Conservation (phyloP, 2,329 filamentous ascomycete genomes). For the Penicillium crustosum region DNA sequence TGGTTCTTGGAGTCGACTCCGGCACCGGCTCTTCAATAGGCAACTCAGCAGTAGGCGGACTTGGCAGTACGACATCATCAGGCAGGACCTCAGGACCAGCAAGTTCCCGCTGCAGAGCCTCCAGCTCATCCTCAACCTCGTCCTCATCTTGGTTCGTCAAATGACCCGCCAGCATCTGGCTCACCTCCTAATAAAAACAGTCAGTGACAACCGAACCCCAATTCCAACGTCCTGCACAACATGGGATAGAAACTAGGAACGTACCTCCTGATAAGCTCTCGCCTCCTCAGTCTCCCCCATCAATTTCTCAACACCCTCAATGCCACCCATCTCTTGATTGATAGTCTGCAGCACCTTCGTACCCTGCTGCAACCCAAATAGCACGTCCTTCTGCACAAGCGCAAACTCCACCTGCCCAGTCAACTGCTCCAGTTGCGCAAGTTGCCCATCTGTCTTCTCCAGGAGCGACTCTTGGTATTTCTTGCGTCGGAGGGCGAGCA, state of each 20-base stretch:
- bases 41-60: conserved; percentile 19
- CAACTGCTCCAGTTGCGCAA: conserved; percentile 89
- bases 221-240: neutral
- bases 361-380: conserved; percentile 89
- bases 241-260: conserved; percentile 22
- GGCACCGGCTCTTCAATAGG: conserved; percentile 26
- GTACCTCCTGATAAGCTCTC: conserved; percentile 82
- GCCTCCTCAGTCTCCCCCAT: conserved; percentile 92
- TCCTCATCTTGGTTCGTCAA: conserved; percentile 96
- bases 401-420: conserved; percentile 92
- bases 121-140: conserved; percentile 94
- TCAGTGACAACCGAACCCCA: conserved; percentile 8
- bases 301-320: conserved; percentile 91
- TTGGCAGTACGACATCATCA: conserved; percentile 36
- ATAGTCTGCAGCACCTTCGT: conserved; percentile 88
- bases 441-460: conserved; percentile 83
- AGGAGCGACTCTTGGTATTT: conserved; percentile 95
- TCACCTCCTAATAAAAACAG: conserved; percentile 71
- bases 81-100: conserved; percentile 38
- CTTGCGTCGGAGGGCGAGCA: conserved; percentile 86
- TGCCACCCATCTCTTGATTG: conserved; percentile 90
- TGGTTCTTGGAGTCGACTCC: conserved; percentile 29
- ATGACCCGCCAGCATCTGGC: conserved; percentile 80
- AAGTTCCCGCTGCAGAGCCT: conserved; percentile 70
- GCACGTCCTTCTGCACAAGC: conserved; percentile 91